These are phyloP conservation scores for Colletotrichum zoysiae DNA, from an alignment of 2,329 filamentous ascomycete genomes.

Conservation along the genomic window DNA sequence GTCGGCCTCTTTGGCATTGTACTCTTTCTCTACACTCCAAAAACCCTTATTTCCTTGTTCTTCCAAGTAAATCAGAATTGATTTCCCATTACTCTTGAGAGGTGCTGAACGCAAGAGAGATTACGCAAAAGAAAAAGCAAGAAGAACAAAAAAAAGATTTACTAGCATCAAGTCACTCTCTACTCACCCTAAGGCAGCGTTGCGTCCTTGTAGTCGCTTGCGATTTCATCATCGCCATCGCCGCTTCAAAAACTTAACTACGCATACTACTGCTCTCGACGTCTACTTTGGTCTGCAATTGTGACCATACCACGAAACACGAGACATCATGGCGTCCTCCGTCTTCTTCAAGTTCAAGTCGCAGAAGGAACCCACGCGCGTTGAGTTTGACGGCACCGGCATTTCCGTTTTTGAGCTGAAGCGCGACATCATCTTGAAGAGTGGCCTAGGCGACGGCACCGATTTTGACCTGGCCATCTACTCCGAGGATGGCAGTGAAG, in stretches of 20 bases:
- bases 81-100: slow-evolving; percentile 56
- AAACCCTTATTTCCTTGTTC: slow-evolving; percentile 44
- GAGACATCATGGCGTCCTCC: slow-evolving; percentile 84
- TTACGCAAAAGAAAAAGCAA: slow-evolving; percentile 33
- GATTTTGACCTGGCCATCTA: slow-evolving; percentile 97
- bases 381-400: slow-evolving; percentile 96
- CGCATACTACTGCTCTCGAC: slow-evolving; percentile 15
- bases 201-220: slow-evolving; percentile 32
- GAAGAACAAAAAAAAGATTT: slow-evolving; percentile 47
- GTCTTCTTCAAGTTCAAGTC: slow-evolving; percentile 99
- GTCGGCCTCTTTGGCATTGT: slow-evolving; percentile 45
- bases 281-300: slow-evolving; percentile 24
- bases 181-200: slow-evolving; percentile 37
- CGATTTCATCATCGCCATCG: slow-evolving; percentile 19
- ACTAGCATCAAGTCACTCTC: slow-evolving; percentile 43
- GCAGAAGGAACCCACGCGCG: slow-evolving; percentile 92
- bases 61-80: slow-evolving; percentile 65
- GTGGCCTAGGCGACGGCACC: slow-evolving; percentile 92
- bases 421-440: slow-evolving; percentile 96
- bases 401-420: slow-evolving; percentile 99
- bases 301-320: slow-evolving; percentile 15
- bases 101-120: slow-evolving; percentile 49
- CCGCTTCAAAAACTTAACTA: slow-evolving; percentile 15
- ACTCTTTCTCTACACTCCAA: slow-evolving; percentile 44
- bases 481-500: slow-evolving; percentile 90